Evolutionary conservation across 306 rosid genomes (phyloP).

Genomic region (Abrus pulchellus): DNA sequence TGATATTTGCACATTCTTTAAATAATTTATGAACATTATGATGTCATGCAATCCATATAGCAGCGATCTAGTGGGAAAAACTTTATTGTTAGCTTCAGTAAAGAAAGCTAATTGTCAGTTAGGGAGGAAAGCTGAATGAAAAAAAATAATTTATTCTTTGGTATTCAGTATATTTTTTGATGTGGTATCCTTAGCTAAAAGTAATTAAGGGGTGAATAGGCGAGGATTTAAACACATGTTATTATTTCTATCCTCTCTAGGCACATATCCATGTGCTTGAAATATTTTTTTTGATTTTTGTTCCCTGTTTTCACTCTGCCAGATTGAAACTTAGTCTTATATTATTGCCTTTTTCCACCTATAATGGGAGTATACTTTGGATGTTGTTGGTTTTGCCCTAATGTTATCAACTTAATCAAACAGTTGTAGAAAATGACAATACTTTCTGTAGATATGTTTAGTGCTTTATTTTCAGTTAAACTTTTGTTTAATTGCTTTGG

Average conservation of each 20-base stretch:
- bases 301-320: constrained; percentile 14
- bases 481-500: constrained; percentile 24
- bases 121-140: no score
- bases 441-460: neutral
- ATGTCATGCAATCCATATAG: neutral
- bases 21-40: constrained; percentile 7
- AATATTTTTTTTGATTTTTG: constrained; percentile 10
- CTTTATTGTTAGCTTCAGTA: neutral
- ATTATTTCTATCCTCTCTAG: constrained; percentile 3
- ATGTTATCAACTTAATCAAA: neutral
- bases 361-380: constrained; percentile 26
- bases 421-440: neutral
- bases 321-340: constrained; percentile 3
- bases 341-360: neutral
- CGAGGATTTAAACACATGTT: neutral
- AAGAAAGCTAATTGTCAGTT: neutral
- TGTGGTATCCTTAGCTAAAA: constrained; percentile 4
- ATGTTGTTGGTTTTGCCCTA: constrained; percentile 22
- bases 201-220: neutral
- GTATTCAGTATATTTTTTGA: no score
- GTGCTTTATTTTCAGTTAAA: constrained; percentile 29
- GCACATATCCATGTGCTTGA: constrained; percentile 1
- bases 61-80: neutral
- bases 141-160: no score
- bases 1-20: constrained; percentile 22